Evolutionary conservation across 306 rosid genomes (phyloP).

Genomic region (Abrus pulchellus): DNA sequence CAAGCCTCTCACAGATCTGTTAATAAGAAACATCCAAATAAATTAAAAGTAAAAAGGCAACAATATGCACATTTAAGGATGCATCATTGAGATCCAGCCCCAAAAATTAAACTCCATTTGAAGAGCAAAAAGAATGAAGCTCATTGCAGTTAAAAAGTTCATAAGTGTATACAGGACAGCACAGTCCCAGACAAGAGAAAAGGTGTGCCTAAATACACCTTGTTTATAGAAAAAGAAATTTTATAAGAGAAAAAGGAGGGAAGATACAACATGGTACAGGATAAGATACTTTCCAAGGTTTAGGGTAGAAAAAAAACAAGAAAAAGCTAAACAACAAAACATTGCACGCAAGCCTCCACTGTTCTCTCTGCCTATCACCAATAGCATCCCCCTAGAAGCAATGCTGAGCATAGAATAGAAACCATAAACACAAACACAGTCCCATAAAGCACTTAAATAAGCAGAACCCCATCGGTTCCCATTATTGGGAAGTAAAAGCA

Average conservation of each 20-base stretch:
- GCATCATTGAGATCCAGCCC: conserved; percentile 39
- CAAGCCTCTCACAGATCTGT: conserved; percentile 81
- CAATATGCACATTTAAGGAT: conserved; percentile 37
- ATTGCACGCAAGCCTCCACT: conserved; percentile 14
- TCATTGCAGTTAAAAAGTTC: conserved; percentile 10
- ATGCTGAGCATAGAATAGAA: not conserved
- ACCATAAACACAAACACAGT: not conserved
- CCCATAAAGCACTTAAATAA: conserved; percentile 27
- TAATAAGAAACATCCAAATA: conserved; percentile 43
- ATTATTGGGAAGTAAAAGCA: conserved; percentile 9
- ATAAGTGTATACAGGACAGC: not conserved
- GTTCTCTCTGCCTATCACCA: not conserved
- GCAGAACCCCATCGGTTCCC: conserved; percentile 11
- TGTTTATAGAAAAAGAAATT: not conserved
- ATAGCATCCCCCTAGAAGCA: not conserved
- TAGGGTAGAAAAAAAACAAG: conserved; percentile 20
- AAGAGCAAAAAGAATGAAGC: conserved; percentile 21
- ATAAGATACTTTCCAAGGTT: conserved; percentile 29
- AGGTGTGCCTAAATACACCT: not conserved
- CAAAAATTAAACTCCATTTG: not conserved
- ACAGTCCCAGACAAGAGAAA: conserved; percentile 10
- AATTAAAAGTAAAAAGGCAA: conserved; percentile 39
- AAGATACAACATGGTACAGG: not conserved
- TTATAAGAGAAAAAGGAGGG: not conserved
- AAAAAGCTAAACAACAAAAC: not conserved